phyloP scores from a whole-genome alignment of 2,329 filamentous ascomycete species.

The Colletotrichum tanaceti region DNA sequence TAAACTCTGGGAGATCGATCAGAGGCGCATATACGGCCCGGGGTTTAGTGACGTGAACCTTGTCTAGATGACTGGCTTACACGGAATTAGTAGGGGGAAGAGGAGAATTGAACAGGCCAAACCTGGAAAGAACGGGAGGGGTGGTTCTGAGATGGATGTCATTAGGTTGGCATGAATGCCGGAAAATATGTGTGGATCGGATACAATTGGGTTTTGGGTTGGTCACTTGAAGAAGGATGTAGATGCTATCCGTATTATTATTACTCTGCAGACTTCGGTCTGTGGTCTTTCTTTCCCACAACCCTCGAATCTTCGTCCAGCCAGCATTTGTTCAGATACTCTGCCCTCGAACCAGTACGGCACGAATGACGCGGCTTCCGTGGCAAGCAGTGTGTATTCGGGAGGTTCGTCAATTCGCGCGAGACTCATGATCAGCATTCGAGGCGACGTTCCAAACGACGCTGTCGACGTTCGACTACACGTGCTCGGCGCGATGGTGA shows the following conservation, averaged over 20 bases:
- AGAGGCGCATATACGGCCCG: slow-evolving; percentile 38
- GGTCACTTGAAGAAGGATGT: slow-evolving; percentile 31
- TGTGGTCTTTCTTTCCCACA: slow-evolving; percentile 28
- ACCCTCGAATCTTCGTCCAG: background rate
- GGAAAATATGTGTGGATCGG: slow-evolving; percentile 17
- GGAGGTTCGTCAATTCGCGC: background rate
- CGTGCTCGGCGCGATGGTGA: background rate
- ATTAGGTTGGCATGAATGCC: slow-evolving; percentile 12
- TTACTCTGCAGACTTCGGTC: slow-evolving; percentile 25
- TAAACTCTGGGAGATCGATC: slow-evolving; percentile 32
- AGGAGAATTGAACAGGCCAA: background rate
- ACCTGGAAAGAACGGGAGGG: background rate
- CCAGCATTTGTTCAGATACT: too few relatives aligned
- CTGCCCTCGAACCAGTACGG: background rate
- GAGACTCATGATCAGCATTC: background rate
- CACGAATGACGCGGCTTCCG: background rate
- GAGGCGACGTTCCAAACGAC: too few relatives aligned
- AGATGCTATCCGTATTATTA: slow-evolving; percentile 37
- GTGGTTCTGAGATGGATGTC: background rate
- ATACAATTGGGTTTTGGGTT: slow-evolving; percentile 34
- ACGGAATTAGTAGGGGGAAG: background rate
- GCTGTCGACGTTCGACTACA: background rate
- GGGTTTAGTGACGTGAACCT: slow-evolving; percentile 40
- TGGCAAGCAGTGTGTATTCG: background rate
- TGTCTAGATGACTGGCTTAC: slow-evolving; percentile 39